Conservation (phyloP, 129 eudicot genomes). For the Saussurea involucrata region DNA sequence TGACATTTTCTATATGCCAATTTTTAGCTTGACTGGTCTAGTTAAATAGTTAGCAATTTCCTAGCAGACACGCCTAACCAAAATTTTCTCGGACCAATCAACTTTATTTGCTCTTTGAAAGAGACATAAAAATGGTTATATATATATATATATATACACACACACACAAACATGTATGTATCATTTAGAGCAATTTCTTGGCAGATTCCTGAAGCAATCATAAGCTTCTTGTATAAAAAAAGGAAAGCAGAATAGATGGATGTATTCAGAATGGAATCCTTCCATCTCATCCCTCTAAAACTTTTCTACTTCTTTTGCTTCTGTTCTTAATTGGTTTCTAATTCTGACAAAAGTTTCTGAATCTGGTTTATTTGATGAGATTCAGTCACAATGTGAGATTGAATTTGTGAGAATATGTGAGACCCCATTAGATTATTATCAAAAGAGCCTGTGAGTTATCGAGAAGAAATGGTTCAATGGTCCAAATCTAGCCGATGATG, state of each 20-base stretch:
- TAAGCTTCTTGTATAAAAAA: conserved; percentile 2
- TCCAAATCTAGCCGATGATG: background rate
- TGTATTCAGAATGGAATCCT: background rate
- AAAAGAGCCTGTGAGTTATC: background rate
- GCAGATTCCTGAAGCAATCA: conserved; percentile 4
- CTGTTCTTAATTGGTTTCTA: conserved; percentile 6
- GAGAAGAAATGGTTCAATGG: background rate
- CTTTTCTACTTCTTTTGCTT: background rate
- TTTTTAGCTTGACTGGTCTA: background rate
- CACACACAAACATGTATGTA: background rate
- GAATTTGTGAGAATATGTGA: background rate
- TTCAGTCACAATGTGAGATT: conserved; percentile 11
- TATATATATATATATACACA: background rate
- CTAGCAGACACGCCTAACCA: background rate
- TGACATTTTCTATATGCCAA: too few relatives aligned
- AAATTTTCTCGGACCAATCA: background rate
- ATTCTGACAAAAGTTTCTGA: background rate
- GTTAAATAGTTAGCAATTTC: background rate
- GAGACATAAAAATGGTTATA: background rate
- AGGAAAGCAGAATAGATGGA: background rate
- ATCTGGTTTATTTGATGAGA: background rate
- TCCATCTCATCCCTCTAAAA: background rate
- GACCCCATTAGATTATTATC: background rate
- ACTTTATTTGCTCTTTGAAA: background rate
- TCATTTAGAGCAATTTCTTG: conserved; percentile 10